Evolutionary conservation across 768 basidiomycete species (phyloP), one percentile per base, ranked within the genome.

Genomic region (Trametes cubensis): DNA sequence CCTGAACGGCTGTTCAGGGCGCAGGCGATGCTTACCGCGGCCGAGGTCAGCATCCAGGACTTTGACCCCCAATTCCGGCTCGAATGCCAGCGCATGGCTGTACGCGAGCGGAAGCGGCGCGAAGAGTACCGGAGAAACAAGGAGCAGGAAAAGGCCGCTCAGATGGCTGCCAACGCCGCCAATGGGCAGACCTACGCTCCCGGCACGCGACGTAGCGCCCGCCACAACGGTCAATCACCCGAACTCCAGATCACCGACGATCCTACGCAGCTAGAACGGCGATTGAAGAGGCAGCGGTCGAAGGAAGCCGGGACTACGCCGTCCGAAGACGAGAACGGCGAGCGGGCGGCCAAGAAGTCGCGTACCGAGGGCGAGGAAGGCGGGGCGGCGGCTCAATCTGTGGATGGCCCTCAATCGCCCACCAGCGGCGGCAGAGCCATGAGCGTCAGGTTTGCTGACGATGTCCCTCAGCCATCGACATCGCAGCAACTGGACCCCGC

Each of bases 61-160:
- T 93, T 95, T 67, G 95, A 96, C 69, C 80, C 83, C 0, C 81
- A 84, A 55, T 89, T 97, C 72, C 78, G 80, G 53, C 60, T 86
- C 28, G 96, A 98, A 72, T 98, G 95, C 72, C 88, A 90, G 71
- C 81, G 91, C 65, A 95, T 95, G 91, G 90, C 92, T 15, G 81
- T 75, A 41, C 79, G 88, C 54, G 91, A 95, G 71, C 77, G 85
- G 61, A 83, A 86, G 75, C 79, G 90, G 67, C 74, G 85, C 61
- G 83, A 83, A 10, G 87, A 85, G 62, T 70, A 70, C 45, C 69
- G 73, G 58, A 69, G 70, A 51, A 66, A 70, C 38, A 70, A 58
- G 66, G 73, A 73, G 64, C 71, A 75, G 62, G 77, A 68, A 58
- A 77, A 74, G 66, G 70, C 56, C 47, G 39, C 54, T 41, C 42